Conservation (phyloP, 116 monocot genomes). For the Iris pallida region DNA sequence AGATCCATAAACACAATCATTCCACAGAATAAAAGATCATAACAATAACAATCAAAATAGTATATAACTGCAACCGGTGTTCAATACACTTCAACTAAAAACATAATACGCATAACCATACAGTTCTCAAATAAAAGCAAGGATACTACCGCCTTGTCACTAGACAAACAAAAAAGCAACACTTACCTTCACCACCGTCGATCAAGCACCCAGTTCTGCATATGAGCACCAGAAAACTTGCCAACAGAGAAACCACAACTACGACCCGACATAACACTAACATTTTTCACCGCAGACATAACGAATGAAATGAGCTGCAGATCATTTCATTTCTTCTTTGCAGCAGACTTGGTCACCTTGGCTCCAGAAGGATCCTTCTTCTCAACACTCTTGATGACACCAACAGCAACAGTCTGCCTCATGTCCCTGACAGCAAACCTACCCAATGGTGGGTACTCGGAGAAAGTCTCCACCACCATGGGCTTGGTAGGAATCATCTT, state of each 20-base stretch:
- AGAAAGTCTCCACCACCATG: constrained; percentile 24
- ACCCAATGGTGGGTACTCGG: constrained; percentile 22
- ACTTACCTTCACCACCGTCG: not conserved
- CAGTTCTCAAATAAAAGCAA: too few species aligned
- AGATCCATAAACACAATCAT: too few species aligned
- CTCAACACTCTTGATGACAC: constrained; percentile 33
- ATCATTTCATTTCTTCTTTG: constrained; percentile 24
- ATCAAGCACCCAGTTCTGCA: not conserved
- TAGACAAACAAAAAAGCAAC: not conserved
- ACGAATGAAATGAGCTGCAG: not conserved
- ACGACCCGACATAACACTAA: not conserved
- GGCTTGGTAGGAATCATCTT: constrained; percentile 33
- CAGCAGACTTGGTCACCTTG: constrained; percentile 32
- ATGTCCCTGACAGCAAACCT: constrained; percentile 31
- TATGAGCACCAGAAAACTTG: not conserved
- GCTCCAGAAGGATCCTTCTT: constrained; percentile 37
- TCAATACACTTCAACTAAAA: too few species aligned
- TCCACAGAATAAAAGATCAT: too few species aligned
- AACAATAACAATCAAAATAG: too few species aligned
- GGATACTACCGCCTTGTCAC: not conserved
- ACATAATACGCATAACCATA: too few species aligned
- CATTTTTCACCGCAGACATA: not conserved
- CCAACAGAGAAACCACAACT: not conserved
- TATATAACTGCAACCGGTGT: too few species aligned
- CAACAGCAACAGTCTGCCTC: constrained; percentile 34